Conservation (phyloP, 1,284 basidiomycete species). For the Cryptococcus sp. region DNA sequence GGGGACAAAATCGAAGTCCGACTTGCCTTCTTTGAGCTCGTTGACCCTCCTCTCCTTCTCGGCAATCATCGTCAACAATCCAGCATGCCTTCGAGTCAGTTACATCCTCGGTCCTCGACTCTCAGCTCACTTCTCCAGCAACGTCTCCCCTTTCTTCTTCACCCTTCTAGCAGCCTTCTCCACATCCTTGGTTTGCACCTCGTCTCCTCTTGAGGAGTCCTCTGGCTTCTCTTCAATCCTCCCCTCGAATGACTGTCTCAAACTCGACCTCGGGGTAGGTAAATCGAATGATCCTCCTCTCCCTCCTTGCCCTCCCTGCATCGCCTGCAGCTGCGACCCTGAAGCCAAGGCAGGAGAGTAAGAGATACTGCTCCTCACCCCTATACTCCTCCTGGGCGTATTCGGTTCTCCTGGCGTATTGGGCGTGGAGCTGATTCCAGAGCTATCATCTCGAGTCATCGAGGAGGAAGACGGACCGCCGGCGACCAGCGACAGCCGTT, state of each 20-base stretch:
- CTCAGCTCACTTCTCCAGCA: conserved; percentile 23
- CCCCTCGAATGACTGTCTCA: no score
- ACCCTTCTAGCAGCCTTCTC: neutral
- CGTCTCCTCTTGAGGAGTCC: no score
- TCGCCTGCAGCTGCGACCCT: no score
- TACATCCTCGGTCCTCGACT: no score
- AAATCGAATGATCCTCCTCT: no score
- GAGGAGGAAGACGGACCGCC: neutral
- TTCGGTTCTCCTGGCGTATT: conserved; percentile 1
- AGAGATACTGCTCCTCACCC: conserved; percentile 13
- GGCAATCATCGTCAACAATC: conserved; percentile 36
- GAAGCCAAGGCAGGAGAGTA: conserved; percentile 7
- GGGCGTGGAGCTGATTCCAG: neutral
- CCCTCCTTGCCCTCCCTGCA: no score
- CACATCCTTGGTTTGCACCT: no score
- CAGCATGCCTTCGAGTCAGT: conserved; percentile 33
- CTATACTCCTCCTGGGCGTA: conserved; percentile 7
- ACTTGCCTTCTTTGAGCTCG: conserved; percentile 36
- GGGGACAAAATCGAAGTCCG: neutral
- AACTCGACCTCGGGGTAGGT: no score
- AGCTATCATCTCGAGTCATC: neutral
- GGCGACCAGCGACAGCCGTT: conserved; percentile 16
- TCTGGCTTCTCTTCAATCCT: no score
- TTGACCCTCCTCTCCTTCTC: conserved; percentile 36
- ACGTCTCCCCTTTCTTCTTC: conserved; percentile 6